These are phyloP conservation scores for Trichoderma simmonsii DNA, from an alignment of 2,329 filamentous ascomycete genomes.

Conservation along the genomic window DNA sequence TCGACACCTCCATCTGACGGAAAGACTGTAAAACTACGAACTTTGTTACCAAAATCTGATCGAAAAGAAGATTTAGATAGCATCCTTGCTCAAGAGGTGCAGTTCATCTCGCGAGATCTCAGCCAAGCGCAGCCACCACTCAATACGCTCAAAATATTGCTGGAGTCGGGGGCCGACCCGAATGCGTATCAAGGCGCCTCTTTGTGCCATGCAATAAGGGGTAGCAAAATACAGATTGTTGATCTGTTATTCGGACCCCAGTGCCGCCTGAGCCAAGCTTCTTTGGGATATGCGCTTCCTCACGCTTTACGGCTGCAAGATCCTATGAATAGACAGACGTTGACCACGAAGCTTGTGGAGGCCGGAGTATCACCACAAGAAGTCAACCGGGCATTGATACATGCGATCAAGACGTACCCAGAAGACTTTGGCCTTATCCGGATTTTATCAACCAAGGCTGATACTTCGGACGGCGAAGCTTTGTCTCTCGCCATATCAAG, in stretches of 20 bases:
- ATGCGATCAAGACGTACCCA: constrained; percentile 47
- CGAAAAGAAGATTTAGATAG: constrained; percentile 43
- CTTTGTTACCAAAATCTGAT: constrained; percentile 43
- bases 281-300: constrained; percentile 50
- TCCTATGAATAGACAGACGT: constrained; percentile 48
- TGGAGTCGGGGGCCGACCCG: constrained; percentile 53
- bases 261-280: constrained; percentile 38
- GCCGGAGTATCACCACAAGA: constrained; percentile 48
- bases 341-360: constrained; percentile 49
- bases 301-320: constrained; percentile 51
- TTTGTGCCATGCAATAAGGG: constrained; percentile 49
- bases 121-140: constrained; percentile 36
- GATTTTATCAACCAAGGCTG: constrained; percentile 44
- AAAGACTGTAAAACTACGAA: constrained; percentile 50
- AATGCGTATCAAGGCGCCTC: constrained; percentile 52
- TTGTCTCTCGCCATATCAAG: constrained; percentile 44
- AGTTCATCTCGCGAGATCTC: constrained; percentile 40
- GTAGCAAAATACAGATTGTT: constrained; percentile 43
- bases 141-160: constrained; percentile 44
- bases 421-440: constrained; percentile 49
- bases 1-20: constrained; percentile 41
- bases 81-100: constrained; percentile 51
- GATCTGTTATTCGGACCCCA: constrained; percentile 46
- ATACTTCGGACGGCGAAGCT: constrained; percentile 50
- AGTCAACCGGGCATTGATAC: constrained; percentile 49